Conservation (phyloP, 495 filamentous ascomycete species). For the Xylaria palmicola region DNA sequence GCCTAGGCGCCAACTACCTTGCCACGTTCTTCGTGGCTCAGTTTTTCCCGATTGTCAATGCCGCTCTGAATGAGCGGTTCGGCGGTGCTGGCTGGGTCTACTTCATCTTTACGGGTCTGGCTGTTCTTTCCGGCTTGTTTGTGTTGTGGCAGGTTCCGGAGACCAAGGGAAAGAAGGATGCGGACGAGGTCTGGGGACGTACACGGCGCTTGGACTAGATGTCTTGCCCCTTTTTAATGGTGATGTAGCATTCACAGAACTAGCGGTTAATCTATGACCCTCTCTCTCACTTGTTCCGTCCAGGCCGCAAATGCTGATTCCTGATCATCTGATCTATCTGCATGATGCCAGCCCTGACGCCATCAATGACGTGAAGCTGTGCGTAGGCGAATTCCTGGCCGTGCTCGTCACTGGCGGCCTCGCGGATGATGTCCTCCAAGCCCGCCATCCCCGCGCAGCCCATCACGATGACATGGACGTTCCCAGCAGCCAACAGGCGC, state of each 20-base stretch:
- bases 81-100: slow-evolving; percentile 79
- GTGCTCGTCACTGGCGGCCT: slow-evolving; percentile 62
- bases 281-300: slow-evolving; percentile 7
- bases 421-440: slow-evolving; percentile 75
- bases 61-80: slow-evolving; percentile 54
- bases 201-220: slow-evolving; percentile 51
- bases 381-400: slow-evolving; percentile 57
- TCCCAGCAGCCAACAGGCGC: slow-evolving; percentile 55
- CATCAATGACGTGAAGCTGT: slow-evolving; percentile 74
- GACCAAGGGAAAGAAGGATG: slow-evolving; percentile 75
- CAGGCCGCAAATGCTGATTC: slow-evolving; percentile 35
- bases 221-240: background rate
- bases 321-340: slow-evolving; percentile 59
- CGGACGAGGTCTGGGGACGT: slow-evolving; percentile 87
- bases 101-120: slow-evolving; percentile 79
- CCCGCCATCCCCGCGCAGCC: slow-evolving; percentile 93
- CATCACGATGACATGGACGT: slow-evolving; percentile 67
- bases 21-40: slow-evolving; percentile 90
- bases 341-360: slow-evolving; percentile 74
- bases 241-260: background rate
- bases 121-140: slow-evolving; percentile 62
- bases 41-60: slow-evolving; percentile 86
- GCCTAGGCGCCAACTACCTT: slow-evolving; percentile 82
- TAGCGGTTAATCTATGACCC: background rate
- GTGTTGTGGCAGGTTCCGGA: slow-evolving; percentile 74